These are phyloP conservation scores for Ophiostoma fasciatum DNA, from an alignment of 2,329 filamentous ascomycete species.

Conservation along the genomic window DNA sequence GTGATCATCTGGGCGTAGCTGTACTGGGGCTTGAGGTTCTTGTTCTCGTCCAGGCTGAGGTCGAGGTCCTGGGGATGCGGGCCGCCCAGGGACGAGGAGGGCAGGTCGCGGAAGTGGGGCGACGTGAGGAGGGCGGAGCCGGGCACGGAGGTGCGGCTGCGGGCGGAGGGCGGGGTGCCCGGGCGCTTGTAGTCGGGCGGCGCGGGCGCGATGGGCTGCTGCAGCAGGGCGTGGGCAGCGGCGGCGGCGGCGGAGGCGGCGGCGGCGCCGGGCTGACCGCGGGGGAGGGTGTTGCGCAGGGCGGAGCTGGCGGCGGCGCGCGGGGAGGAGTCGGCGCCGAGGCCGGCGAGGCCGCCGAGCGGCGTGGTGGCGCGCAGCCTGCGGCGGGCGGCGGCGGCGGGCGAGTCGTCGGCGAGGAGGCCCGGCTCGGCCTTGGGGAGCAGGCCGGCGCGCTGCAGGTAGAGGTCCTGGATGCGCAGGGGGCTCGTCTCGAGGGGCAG, in stretches of 20 bases:
- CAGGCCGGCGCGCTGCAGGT: slow-evolving; percentile 53
- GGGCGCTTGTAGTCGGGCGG: slow-evolving; percentile 46
- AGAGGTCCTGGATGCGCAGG: slow-evolving; percentile 52
- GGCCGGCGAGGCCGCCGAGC: slow-evolving; percentile 11
- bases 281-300: slow-evolving; percentile 15
- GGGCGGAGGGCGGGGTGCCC: slow-evolving; percentile 41
- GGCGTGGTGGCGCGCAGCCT: slow-evolving; percentile 11
- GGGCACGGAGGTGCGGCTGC: slow-evolving; percentile 17
- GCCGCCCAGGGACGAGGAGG: slow-evolving; percentile 31
- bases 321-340: slow-evolving; percentile 14
- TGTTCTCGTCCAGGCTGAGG: slow-evolving; percentile 67
- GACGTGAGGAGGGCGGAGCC: slow-evolving; percentile 22
- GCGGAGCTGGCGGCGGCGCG: slow-evolving; percentile 12
- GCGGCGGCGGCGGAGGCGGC: no score
- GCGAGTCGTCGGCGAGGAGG: slow-evolving; percentile 4
- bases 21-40: slow-evolving; percentile 86
- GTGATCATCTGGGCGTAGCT: slow-evolving; percentile 97
- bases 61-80: slow-evolving; percentile 49
- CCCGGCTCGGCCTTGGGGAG: slow-evolving; percentile 22
- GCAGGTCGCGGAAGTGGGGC: slow-evolving; percentile 22
- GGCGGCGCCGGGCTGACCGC: slow-evolving; percentile 21
- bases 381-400: background rate
- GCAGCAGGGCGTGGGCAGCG: no score
- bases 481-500: slow-evolving; percentile 59
- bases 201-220: slow-evolving; percentile 41